phyloP scores from a whole-genome alignment of 2,329 filamentous ascomycete species.

The Ceratocystis variospora region DNA sequence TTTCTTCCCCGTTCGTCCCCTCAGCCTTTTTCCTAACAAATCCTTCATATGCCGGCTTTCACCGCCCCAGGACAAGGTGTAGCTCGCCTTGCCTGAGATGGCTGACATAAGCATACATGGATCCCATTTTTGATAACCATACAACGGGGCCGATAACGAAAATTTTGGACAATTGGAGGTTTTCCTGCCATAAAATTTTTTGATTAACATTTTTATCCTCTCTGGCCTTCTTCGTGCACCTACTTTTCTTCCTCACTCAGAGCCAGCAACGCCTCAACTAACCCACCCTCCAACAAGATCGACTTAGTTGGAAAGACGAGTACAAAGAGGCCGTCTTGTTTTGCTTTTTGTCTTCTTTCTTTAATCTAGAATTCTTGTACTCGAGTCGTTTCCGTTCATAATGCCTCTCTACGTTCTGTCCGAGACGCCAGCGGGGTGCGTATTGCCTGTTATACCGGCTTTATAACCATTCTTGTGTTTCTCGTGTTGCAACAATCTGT shows the following conservation, averaged over 20 bases:
- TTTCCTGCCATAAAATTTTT: constrained; percentile 19
- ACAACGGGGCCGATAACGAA: constrained; percentile 19
- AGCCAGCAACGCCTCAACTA: constrained; percentile 11
- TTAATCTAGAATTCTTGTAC: background rate
- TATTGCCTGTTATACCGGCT: constrained; percentile 21
- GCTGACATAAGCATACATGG: constrained; percentile 18
- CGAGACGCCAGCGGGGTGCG: constrained; percentile 74
- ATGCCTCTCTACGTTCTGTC: constrained; percentile 70
- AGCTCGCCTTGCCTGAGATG: background rate
- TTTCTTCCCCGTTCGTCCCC: background rate
- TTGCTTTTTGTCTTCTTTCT: constrained; percentile 9
- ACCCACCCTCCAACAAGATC: constrained; percentile 15
- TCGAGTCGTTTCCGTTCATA: constrained; percentile 13
- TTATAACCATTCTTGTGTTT: background rate
- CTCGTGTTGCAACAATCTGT: background rate
- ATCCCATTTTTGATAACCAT: constrained; percentile 19
- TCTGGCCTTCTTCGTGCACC: constrained; percentile 16
- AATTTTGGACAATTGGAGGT: constrained; percentile 19
- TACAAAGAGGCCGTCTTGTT: constrained; percentile 9
- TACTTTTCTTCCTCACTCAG: constrained; percentile 14
- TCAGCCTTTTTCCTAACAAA: background rate
- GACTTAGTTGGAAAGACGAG: constrained; percentile 15
- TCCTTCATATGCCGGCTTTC: background rate
- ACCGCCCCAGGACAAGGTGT: background rate
- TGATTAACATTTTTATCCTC: constrained; percentile 17